These are phyloP conservation scores for Scutellaria galericulata DNA, from an alignment of 257 asterid species.

Conservation along the genomic window DNA sequence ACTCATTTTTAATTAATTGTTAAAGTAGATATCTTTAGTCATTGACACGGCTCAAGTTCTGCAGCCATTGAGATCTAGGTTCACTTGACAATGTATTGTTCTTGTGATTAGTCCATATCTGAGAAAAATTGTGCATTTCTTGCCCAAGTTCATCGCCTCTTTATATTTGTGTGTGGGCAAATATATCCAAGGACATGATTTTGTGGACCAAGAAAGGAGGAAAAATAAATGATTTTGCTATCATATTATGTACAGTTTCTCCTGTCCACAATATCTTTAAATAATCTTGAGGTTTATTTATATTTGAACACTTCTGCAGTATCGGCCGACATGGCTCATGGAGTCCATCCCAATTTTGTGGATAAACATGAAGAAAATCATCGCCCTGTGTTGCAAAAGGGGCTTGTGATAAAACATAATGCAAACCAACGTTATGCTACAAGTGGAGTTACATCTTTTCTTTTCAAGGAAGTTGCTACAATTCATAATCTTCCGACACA, in stretches of 20 bases:
- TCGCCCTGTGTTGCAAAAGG: conserved; percentile 89
- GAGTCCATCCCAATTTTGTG: conserved; percentile 89
- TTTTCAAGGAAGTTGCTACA: conserved; percentile 91
- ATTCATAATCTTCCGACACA: conserved; percentile 83
- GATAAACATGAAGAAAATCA: conserved; percentile 97
- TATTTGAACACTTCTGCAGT: conserved; percentile 54
- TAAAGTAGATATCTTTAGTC: conserved; percentile 17
- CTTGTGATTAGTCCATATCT: conserved; percentile 8
- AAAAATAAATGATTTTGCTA: conserved; percentile 9
- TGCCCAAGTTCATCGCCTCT: conserved; percentile 17
- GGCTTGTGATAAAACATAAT: conserved; percentile 96
- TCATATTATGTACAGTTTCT: conserved; percentile 16
- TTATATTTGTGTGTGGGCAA: conserved; percentile 16
- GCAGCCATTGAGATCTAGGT: conserved; percentile 14
- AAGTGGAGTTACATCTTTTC: conserved; percentile 96
- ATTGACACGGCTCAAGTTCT: conserved; percentile 20
- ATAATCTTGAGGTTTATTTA: conserved; percentile 23
- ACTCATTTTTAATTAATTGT: neutral
- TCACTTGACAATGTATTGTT: conserved; percentile 16
- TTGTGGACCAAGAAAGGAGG: conserved; percentile 26
- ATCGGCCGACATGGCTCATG: conserved; percentile 99
- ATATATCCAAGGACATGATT: conserved; percentile 21
- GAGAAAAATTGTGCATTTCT: conserved; percentile 12
- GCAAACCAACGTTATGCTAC: conserved; percentile 98
- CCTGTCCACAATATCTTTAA: conserved; percentile 12